These are phyloP conservation scores for Chalara sp. DNA, from an alignment of 2,329 filamentous ascomycete genomes.

Conservation along the genomic window DNA sequence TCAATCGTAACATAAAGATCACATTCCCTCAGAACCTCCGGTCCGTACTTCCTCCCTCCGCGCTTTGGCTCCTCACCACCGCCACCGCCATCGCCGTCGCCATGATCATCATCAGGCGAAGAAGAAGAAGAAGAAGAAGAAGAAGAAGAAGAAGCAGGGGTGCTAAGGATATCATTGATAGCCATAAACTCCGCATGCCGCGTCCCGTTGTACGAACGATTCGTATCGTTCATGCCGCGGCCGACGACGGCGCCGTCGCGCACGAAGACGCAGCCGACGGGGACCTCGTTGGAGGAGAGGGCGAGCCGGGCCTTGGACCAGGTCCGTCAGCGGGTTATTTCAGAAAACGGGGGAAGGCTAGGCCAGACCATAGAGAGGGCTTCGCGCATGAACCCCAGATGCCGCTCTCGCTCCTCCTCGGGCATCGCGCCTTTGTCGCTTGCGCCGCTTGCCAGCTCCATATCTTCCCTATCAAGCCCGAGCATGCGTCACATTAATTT, in stretches of 20 bases:
- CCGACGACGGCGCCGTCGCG: constrained; percentile 73
- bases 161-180: constrained; percentile 53
- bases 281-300: constrained; percentile 81
- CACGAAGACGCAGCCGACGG: constrained; percentile 92
- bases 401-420: constrained; percentile 24
- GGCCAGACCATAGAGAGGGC: constrained; percentile 72
- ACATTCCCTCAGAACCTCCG: constrained; percentile 60
- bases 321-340: neutral
- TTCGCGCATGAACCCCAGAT: constrained; percentile 69
- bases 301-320: constrained; percentile 69
- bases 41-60: constrained; percentile 41
- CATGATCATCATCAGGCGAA: constrained; percentile 25
- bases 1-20: constrained; percentile 96
- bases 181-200: constrained; percentile 95
- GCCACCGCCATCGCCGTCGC: constrained; percentile 13
- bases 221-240: constrained; percentile 94
- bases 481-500: too few species aligned
- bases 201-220: constrained; percentile 82
- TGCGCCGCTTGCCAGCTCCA: too few species aligned
- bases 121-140: constrained; percentile 36
- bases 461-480: too few species aligned
- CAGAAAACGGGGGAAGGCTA: neutral
- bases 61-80: constrained; percentile 20
- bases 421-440: constrained; percentile 1
- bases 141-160: too few species aligned